A percentile compares a stretch with the other conserved stretches of the same genome.
These are phyloP conservation scores for Hanseniaspora mollemarum DNA, from an alignment of 805 yeast genomes.

Conservation along the genomic window DNA sequence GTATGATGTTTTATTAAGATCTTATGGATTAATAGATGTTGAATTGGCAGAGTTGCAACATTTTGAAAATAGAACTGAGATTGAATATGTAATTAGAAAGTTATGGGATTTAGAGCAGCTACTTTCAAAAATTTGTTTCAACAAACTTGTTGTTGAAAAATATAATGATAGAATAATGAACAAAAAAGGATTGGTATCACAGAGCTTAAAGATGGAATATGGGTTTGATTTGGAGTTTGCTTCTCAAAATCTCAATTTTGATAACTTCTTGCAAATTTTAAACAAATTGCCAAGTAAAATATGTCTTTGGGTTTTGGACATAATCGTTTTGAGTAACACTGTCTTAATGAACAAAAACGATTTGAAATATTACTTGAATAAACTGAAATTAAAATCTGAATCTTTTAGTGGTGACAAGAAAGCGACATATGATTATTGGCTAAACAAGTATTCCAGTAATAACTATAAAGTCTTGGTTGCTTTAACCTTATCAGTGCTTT, in stretches of 20 bases:
- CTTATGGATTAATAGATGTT: constrained; percentile 7
- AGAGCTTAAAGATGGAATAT: constrained; percentile 24
- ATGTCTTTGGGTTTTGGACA: constrained; percentile 30
- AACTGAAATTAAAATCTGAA: constrained; percentile 23
- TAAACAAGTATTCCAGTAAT: constrained; percentile 29
- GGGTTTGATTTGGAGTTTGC: constrained; percentile 29
- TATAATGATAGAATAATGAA: constrained; percentile 26
- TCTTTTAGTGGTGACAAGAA: constrained; percentile 24
- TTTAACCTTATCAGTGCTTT: constrained; percentile 32
- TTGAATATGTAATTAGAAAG: constrained; percentile 19
- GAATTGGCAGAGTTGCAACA: neutral
- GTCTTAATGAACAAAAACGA: constrained; percentile 4
- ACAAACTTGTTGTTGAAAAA: constrained; percentile 24
- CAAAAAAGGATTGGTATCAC: constrained; percentile 28
- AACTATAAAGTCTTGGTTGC: constrained; percentile 36
- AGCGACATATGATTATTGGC: constrained; percentile 26
- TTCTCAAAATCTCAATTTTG: constrained; percentile 24
- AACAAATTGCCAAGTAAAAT: constrained; percentile 27
- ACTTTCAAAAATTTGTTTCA: constrained; percentile 28
- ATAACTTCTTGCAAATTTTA: constrained; percentile 28
- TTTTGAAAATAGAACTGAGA: constrained; percentile 16
- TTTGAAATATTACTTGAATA: neutral
- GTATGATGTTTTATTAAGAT: constrained; percentile 11
- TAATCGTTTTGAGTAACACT: constrained; percentile 27
- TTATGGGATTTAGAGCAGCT: constrained; percentile 29